Evolutionary conservation across 2,329 filamentous ascomycete genomes (phyloP), one percentile per base, ranked within the genome.

Genomic region (Cladosporium austrohemisphaericum): DNA sequence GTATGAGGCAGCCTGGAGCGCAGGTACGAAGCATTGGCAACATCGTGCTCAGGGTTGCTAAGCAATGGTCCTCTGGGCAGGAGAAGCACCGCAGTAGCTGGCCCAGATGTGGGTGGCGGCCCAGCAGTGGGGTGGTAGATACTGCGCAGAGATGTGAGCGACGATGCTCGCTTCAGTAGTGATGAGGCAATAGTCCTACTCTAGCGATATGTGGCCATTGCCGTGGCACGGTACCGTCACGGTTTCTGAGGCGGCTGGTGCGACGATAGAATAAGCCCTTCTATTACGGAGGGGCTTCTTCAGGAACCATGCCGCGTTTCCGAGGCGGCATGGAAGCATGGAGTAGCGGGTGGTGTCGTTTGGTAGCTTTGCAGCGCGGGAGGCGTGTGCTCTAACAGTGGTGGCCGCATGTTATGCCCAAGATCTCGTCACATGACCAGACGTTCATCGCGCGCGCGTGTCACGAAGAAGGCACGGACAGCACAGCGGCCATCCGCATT

Each of bases 51-150:
- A 11, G 53, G 28, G 8, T 62, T 51, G 9, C 60, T 50, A 4
- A 66, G 33, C 6, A 70, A 50, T 32, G 72, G 69, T 4, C 72
- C 72, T 31, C 68, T 62, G 3, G 72, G 72, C 13, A 77, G 59
- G 51, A 72, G 74, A 35, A 77, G 49, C 13, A 59, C 40, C 5
- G 58, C 57, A 18, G 57, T 38, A 2, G 56, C 16, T 40, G 32
- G 31, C 8, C 16, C 29, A 49, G 40, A 70, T 54, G 33, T 68
- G 55, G 13, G 67, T 62, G 28, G 65, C 5, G 61, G 55, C 31
- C 58, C 48, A 16, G 45, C 46, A 22, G 40, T 45, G 11, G 50
- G 54, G 33, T 55, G 52, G 33, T 57, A 41, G 32, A 59, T 53
- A 26, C 57, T 60, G 29, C 14, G 19, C 40, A n/a, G 16, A 32